phyloP scores from a whole-genome alignment of 805 yeast genomes.

The Lipomyces chichibuensis region DNA sequence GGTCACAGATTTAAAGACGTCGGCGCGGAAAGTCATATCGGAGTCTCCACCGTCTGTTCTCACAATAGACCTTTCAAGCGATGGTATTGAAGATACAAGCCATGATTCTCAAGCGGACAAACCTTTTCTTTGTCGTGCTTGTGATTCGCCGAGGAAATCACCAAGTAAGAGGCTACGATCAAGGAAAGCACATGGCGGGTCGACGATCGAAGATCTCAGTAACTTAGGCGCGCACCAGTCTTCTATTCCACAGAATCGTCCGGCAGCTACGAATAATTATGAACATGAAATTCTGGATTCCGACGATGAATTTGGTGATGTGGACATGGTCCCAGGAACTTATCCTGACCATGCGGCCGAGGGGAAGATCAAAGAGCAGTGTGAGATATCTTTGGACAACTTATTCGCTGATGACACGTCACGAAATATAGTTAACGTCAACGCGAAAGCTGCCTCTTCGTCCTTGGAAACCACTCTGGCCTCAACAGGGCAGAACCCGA shows the following conservation, averaged over 20 bases:
- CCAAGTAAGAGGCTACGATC: conserved; percentile 28
- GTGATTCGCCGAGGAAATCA: conserved; percentile 27
- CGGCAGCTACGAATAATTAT: not conserved
- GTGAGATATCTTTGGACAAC: not conserved
- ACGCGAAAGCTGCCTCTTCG: not conserved
- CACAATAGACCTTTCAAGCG: conserved; percentile 32
- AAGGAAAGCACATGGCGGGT: not conserved
- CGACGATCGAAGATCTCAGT: not conserved
- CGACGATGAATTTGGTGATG: conserved; percentile 10
- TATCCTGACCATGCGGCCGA: not conserved
- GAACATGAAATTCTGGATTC: conserved; percentile 13
- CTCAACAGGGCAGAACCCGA: not conserved
- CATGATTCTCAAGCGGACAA: not conserved
- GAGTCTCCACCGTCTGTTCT: conserved; percentile 6
- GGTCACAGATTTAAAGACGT: conserved; percentile 7
- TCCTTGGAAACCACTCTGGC: not conserved
- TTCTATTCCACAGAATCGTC: not conserved
- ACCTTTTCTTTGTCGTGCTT: conserved; percentile 1
- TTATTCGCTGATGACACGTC: not conserved
- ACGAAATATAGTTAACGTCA: not conserved
- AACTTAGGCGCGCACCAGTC: not conserved
- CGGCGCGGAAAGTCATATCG: conserved; percentile 4
- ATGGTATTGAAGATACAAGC: conserved; percentile 6
- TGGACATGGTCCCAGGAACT: conserved; percentile 6
- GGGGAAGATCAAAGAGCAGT: not conserved